Evolutionary conservation across 2,329 filamentous ascomycete genomes (phyloP).

Genomic region (Paraphaeosphaeria minitans): DNA sequence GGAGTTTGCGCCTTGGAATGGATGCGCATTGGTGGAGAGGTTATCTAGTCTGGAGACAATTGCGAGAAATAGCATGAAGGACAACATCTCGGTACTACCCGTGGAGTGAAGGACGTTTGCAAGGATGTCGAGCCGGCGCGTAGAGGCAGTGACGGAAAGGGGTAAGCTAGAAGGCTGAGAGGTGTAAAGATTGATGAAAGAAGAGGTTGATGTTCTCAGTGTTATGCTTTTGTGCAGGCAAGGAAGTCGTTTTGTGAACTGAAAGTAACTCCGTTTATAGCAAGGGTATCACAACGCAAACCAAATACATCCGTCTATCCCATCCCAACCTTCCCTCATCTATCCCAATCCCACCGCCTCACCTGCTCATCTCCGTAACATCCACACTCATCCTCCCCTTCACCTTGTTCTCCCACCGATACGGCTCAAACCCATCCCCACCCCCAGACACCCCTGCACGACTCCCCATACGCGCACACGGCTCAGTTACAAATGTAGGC

Average conservation of each 20-base stretch:
- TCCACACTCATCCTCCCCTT: constrained; percentile 3
- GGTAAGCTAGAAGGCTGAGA: no score
- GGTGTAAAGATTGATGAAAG: no score
- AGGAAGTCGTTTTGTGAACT: no score
- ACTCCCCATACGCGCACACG: constrained; percentile 1
- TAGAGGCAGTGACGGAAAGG: no score
- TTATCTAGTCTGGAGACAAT: background rate
- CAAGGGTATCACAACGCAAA: background rate
- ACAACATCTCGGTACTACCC: no score
- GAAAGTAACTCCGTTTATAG: no score
- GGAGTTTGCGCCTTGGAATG: background rate
- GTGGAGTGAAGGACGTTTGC: no score
- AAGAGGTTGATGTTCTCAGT: no score
- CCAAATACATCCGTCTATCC: background rate
- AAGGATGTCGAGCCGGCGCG: no score
- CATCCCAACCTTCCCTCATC: background rate
- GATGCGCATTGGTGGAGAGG: background rate
- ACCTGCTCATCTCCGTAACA: constrained; percentile 3
- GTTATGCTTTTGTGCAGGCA: no score
- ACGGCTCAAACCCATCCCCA: constrained; percentile 8
- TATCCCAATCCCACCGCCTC: background rate
- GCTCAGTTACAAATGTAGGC: background rate
- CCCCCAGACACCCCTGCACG: background rate
- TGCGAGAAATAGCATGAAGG: background rate
- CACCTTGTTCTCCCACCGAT: background rate